These are phyloP conservation scores for Ilyonectria sp. DNA, from an alignment of 2,329 filamentous ascomycete genomes.

Conservation along the genomic window DNA sequence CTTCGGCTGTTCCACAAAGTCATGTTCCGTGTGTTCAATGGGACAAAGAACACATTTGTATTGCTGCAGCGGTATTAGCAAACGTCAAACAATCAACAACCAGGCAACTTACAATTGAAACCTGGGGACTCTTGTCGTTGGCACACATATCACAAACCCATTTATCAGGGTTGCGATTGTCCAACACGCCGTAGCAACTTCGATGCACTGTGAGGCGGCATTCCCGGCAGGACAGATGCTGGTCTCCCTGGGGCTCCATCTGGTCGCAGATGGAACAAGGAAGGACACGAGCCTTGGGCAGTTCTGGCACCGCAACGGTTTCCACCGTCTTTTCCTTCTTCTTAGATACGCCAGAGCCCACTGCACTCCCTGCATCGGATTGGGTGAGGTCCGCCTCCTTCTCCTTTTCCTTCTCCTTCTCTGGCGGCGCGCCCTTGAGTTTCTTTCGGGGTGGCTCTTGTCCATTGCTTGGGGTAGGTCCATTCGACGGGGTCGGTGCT, in stretches of 20 bases:
- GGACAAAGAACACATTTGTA: slow-evolving; percentile 96
- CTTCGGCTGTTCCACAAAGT: slow-evolving; percentile 81
- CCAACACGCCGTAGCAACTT: slow-evolving; percentile 88
- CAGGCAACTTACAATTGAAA: slow-evolving; percentile 82
- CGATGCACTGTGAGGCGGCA: slow-evolving; percentile 94
- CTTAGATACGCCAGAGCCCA: slow-evolving; percentile 58
- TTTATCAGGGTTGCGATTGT: slow-evolving; percentile 79
- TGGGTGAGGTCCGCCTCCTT: slow-evolving; percentile 64
- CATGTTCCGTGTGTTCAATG: slow-evolving; percentile 83
- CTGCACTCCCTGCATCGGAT: slow-evolving; percentile 62
- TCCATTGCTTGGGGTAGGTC: slow-evolving; percentile 45
- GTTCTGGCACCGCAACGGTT: slow-evolving; percentile 77
- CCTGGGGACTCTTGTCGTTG: slow-evolving; percentile 92
- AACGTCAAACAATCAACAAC: slow-evolving; percentile 37
- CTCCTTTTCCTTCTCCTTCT: slow-evolving; percentile 64
- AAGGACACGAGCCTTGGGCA: slow-evolving; percentile 82
- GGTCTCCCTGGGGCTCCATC: slow-evolving; percentile 79
- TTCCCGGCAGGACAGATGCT: slow-evolving; percentile 85
- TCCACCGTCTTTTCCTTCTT: slow-evolving; percentile 73
- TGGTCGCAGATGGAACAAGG: slow-evolving; percentile 90
- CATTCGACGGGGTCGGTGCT: slow-evolving; percentile 54
- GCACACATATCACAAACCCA: slow-evolving; percentile 97
- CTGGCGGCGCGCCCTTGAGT: slow-evolving; percentile 67
- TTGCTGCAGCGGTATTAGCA: slow-evolving; percentile 65
- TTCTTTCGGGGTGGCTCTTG: slow-evolving; percentile 76